Evolutionary conservation across 371 early-diverging fungal genomes (phyloP).

Genomic region (Mortierella sp.): DNA sequence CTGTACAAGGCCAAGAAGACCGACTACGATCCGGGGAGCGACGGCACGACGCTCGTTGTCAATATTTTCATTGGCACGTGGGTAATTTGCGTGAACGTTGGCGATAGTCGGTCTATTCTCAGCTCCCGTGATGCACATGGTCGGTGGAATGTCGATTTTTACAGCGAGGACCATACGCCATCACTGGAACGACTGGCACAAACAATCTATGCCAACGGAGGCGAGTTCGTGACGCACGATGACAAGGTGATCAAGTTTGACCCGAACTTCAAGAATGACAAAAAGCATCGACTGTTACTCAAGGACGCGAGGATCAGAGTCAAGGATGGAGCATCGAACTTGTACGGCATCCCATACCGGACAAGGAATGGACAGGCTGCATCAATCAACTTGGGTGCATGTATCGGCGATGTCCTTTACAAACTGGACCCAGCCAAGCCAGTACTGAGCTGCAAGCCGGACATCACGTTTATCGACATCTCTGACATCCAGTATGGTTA

Average conservation of each 20-base stretch:
- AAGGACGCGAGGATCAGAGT: constrained; percentile 72
- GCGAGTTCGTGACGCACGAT: constrained; percentile 73
- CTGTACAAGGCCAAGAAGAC: constrained; percentile 51
- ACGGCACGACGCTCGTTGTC: constrained; percentile 84
- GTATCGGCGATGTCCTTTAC: constrained; percentile 73
- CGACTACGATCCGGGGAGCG: constrained; percentile 68
- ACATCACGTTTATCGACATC: constrained; percentile 64
- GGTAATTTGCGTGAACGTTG: constrained; percentile 84
- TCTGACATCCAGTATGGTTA: constrained; percentile 43
- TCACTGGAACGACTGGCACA: constrained; percentile 71
- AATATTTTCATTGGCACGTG: constrained; percentile 79
- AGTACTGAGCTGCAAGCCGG: constrained; percentile 69
- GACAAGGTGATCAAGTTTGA: constrained; percentile 74
- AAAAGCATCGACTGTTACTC: constrained; percentile 63
- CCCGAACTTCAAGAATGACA: constrained; percentile 53
- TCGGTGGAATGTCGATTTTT: constrained; percentile 69
- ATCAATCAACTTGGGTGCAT: constrained; percentile 70
- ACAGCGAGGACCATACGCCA: constrained; percentile 74
- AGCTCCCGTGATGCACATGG: constrained; percentile 58
- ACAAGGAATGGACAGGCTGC: constrained; percentile 60
- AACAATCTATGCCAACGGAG: constrained; percentile 72
- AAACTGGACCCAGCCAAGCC: constrained; percentile 66
- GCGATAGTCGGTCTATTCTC: constrained; percentile 81
- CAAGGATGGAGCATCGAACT: constrained; percentile 45
- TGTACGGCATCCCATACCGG: constrained; percentile 49